phyloP scores from a whole-genome alignment of 768 basidiomycete species.

The Rhizopogon sp. region DNA sequence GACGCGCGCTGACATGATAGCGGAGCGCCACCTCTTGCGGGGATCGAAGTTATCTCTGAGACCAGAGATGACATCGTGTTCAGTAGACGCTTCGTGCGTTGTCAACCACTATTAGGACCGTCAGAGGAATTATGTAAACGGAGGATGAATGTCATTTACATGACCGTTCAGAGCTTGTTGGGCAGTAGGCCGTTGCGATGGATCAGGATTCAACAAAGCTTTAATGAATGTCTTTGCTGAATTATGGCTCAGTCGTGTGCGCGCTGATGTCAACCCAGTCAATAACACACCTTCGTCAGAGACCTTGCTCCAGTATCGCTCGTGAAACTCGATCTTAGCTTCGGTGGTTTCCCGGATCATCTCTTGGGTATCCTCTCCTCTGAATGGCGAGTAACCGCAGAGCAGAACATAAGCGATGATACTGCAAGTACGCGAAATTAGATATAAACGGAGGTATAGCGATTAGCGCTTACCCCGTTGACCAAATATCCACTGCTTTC shows the following conservation, averaged over 20 bases:
- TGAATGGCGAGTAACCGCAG: constrained; percentile 94
- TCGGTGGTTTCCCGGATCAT: constrained; percentile 81
- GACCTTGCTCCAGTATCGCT: constrained; percentile 91
- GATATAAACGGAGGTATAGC: no score
- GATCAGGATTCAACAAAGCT: constrained; percentile 65
- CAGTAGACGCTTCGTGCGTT: constrained; percentile 53
- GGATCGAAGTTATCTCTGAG: constrained; percentile 83
- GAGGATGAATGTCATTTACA: constrained; percentile 34
- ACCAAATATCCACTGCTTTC: constrained; percentile 93
- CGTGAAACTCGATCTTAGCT: constrained; percentile 87
- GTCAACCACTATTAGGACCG: constrained; percentile 60
- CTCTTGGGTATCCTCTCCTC: constrained; percentile 71
- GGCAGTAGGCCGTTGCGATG: constrained; percentile 67
- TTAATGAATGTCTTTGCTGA: constrained; percentile 84
- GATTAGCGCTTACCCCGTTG: constrained; percentile 61
- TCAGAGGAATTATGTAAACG: neutral
- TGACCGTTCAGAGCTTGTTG: constrained; percentile 62
- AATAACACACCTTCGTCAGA: constrained; percentile 57
- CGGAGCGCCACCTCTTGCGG: constrained; percentile 65
- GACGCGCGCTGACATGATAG: constrained; percentile 51
- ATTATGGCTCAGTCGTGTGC: neutral
- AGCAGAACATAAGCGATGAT: constrained; percentile 94
- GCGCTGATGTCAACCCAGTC: neutral
- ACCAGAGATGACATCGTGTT: constrained; percentile 69
- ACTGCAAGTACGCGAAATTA: constrained; percentile 30